Base-by-base conservation (phyloP, 2,329 filamentous ascomycete genomes). In the Microcyclosporella mali region DNA sequence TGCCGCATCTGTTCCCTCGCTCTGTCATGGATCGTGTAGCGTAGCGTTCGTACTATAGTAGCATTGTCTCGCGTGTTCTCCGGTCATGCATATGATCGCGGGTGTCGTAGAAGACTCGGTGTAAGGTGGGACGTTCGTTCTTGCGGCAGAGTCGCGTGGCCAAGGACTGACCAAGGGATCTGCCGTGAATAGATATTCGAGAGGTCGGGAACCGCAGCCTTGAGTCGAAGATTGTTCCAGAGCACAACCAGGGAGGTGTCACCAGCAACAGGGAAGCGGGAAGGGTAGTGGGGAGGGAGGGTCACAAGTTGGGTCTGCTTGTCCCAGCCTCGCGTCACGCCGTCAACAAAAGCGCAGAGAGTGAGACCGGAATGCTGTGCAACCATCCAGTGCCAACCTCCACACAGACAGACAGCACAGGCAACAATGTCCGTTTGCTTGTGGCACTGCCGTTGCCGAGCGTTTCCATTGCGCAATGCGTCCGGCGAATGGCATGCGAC, bases 21-120 rank as follows among this genome's bases (percentile, higher is more conserved):
- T 16, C 28, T 29, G 36, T 47, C 35, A 37, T 50, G 37, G 36
- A 40, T 27, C 6, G 41, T 35, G 19, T 28, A 19, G 35, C 18
- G 38, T 40, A 18, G 6, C n/a, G 32, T 40, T 39, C 21, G 43
- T 33, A 19, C 39, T 49, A 52, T 43, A 52, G 32, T 41, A 45
- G 36, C 14, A 32, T 47, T 37, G 40, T 29, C 33, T 49, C 43
- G 46, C n/a, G 30, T 12, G 11, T 27, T 11, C 33, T 41, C 37
- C 33, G 38, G 47, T n/a, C n/a, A n/a, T 34, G 27, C 36, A 14
- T 10, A 27, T 16, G 17, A 36, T 18, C 27, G n/a, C n/a, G 27
- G 18, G 17, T 25, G 15, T 21, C 33, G 14, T 17, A n/a, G 37
- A 27, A 12, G 21, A 43, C 21, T 19, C 3, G 2, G 40, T 42